These are phyloP conservation scores for Ogataea zsoltii DNA, from an alignment of 805 yeast genomes.

Conservation along the genomic window DNA sequence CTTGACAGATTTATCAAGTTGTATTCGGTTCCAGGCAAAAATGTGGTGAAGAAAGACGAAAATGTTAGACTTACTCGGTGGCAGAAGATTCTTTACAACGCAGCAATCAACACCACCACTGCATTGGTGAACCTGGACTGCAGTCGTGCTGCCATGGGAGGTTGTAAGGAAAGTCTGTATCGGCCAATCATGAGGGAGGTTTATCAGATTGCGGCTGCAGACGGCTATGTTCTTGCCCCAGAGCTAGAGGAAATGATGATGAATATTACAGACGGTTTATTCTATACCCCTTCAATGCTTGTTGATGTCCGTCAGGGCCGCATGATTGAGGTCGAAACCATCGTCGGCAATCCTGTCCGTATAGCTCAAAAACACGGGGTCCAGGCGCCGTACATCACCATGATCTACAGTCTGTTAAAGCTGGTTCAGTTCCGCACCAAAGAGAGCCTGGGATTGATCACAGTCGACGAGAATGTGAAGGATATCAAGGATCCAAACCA, in stretches of 20 bases:
- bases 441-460: constrained; percentile 50
- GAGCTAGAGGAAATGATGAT: constrained; percentile 36
- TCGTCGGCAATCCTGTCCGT: constrained; percentile 40
- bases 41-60: constrained; percentile 28
- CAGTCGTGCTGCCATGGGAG: constrained; percentile 32
- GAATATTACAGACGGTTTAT: constrained; percentile 37
- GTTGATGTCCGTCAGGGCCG: constrained; percentile 41
- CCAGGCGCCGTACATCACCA: constrained; percentile 54
- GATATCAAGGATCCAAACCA: constrained; percentile 9
- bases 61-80: constrained; percentile 40
- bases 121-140: constrained; percentile 39
- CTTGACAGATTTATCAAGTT: constrained; percentile 30
- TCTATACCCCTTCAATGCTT: constrained; percentile 47
- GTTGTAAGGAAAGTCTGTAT: constrained; percentile 25
- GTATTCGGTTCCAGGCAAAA: constrained; percentile 29
- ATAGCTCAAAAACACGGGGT: constrained; percentile 42
- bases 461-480: constrained; percentile 27
- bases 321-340: constrained; percentile 42
- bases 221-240: constrained; percentile 41
- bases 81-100: constrained; percentile 46
- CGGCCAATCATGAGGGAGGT: constrained; percentile 47
- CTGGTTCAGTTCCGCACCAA: constrained; percentile 60
- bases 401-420: constrained; percentile 56
- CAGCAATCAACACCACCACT: constrained; percentile 44
- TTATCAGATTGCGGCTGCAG: constrained; percentile 45